A percentile compares a stretch with the other conserved stretches of the same genome.
Conservation (phyloP, 192 early-diverging fungal genomes). For the Bifiguratus adelaidae region DNA sequence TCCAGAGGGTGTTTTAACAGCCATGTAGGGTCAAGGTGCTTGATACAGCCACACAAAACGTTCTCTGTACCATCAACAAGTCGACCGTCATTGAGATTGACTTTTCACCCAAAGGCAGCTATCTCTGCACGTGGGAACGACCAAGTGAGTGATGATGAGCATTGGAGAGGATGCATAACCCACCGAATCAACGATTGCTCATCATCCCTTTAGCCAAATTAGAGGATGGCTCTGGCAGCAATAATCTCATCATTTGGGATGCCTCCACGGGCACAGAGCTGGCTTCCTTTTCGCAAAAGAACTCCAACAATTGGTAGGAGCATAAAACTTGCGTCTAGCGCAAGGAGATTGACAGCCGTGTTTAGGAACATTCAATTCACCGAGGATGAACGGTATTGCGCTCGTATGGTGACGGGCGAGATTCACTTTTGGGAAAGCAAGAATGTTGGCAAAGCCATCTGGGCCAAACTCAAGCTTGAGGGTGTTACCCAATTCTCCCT, state of each 20-base stretch:
- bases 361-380: conserved; percentile 89
- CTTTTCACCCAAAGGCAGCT: conserved; percentile 88
- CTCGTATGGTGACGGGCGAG: conserved; percentile 75
- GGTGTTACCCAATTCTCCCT: conserved; percentile 78
- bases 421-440: conserved; percentile 79
- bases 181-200: background rate
- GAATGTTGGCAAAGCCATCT: conserved; percentile 36
- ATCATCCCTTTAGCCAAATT: conserved; percentile 42
- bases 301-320: conserved; percentile 53
- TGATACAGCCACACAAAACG: conserved; percentile 49
- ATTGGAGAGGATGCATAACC: background rate
- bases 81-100: conserved; percentile 71
- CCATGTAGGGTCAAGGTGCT: conserved; percentile 47
- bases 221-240: conserved; percentile 51
- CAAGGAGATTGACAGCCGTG: background rate
- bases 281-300: conserved; percentile 73
- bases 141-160: conserved; percentile 34
- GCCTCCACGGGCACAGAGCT: conserved; percentile 54
- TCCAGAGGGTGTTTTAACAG: conserved; percentile 8
- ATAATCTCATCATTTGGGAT: conserved; percentile 79
- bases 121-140: conserved; percentile 83
- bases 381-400: conserved; percentile 79
- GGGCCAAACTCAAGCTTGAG: conserved; percentile 57
- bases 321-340: too few species aligned
- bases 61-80: conserved; percentile 50